Evolutionary conservation across 108 stramenopile genomes (phyloP), one percentile per base, ranked within the genome.

Genomic region (Craspedostauros australis): DNA sequence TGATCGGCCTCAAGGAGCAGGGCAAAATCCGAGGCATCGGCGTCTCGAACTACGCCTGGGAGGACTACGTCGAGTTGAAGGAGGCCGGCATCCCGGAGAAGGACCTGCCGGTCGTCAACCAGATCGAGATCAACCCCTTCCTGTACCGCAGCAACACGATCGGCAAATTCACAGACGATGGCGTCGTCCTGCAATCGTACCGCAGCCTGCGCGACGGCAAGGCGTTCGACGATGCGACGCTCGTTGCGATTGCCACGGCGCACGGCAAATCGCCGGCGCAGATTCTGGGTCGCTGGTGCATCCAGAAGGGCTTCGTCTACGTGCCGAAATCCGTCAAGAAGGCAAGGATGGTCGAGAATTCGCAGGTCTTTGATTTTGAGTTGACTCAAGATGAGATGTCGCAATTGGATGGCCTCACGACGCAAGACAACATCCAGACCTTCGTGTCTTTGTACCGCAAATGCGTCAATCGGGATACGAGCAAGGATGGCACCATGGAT

Each of bases 41-140:
- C 31, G 64, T 82, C 7, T 72, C 69, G 25, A 87, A 86, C 38
- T 88, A 81, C 46, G 75, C 78, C 9, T 72, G 79, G 33, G 87
- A 93, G 60, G 94, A 95, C 54, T 83, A 89, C 49, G 36, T 78
- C 50, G 91, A 92, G 45, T 70, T 93, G 11, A 79, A 82, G 50
- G 73, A 84, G 14, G 53, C 32, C 12, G 82, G 77, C 0, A 62
- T 82, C 36, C 22, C 27, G 2, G 39, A 49, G 2, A 57, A 50
- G 12, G 46, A 70, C 42, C 60, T 61, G 28, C 93, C 93, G 12
- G 54, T 70, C 28, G 86, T 92, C 15, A 95, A 91, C 72, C 94
- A 95, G 62, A 92, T 95, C 54, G 94, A 95, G 63, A 86, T 95
- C 57, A 95, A 95, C 45, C 94, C 94, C 18, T 93, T 92, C 42